Evolutionary conservation across 2,329 filamentous ascomycete species (phyloP), one percentile per base, ranked within the genome.

Genomic region (Cytospora mali): DNA sequence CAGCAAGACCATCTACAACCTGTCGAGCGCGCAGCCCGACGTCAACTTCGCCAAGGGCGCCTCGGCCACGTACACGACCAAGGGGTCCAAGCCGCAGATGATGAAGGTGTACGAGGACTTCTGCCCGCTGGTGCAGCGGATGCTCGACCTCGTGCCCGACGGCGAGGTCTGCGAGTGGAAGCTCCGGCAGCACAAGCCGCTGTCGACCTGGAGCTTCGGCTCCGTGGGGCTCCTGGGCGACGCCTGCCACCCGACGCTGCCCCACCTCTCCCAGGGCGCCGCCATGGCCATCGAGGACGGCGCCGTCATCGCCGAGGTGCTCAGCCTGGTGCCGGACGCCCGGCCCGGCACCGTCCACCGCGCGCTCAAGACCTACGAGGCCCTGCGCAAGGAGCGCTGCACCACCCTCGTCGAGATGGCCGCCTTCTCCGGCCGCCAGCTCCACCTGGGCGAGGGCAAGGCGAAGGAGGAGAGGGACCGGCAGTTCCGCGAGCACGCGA

Each of bases 271-370:
- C 51, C 86, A 90, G 74, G 88, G 88, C 42, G 87, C 88, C 13
- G 86, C 87, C 10, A 87, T 88, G 77, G 86, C 87, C 10, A 86
- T 88, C 55, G 88, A 90, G 71, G 88, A 90, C 68, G 87, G 83
- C 1, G 85, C 83, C 5, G 82, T 85, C 2, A 72, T 89, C 21
- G 84, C 82, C 51, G 83, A 84, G 66, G 79, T 81, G 2, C 74
- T 88, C 27, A 73, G 74, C 55, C 72, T 73, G 39, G 73, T 77
- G 65, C 75, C 77, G 50, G 69, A 75, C 42, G 55, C 72, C n/a
- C 69, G 71, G 54, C 71, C 75, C 3, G 72, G 71, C 51, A 71
- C 73, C 65, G 78, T 84, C 66, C 79, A 70, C 69, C 83, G 78
- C 72, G 79, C 79, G 25, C 75, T 87, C 56, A 78, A 77, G 65